Conservation (phyloP, 768 basidiomycete genomes). For the Hydnum rufescens region DNA sequence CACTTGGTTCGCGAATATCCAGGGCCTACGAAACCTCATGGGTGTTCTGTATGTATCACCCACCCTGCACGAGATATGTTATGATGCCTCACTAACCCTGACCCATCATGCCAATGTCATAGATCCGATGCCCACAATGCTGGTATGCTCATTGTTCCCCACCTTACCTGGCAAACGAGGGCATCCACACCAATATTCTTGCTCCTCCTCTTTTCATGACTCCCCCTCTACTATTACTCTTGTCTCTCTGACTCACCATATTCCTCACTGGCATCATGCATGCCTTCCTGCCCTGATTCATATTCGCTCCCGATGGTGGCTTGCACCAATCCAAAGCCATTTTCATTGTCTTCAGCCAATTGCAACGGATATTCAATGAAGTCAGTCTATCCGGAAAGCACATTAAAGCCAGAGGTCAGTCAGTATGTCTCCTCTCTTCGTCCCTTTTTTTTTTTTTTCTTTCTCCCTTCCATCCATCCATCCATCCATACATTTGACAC, state of each 20-base stretch:
- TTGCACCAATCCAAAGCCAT: constrained; percentile 1
- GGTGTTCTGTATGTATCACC: too few relatives aligned
- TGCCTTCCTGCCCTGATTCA: constrained; percentile 13
- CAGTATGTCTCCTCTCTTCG: neutral
- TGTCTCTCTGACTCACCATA: constrained; percentile 27
- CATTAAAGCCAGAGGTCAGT: constrained; percentile 32
- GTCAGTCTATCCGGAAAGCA: constrained; percentile 41
- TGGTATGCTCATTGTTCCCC: constrained; percentile 29
- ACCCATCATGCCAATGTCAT: constrained; percentile 30
- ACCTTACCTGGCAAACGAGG: constrained; percentile 34
- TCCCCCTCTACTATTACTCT: constrained; percentile 14
- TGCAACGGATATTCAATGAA: too few relatives aligned
- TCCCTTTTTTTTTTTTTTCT: neutral
- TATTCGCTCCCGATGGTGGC: too few relatives aligned
- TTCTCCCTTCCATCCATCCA: too few relatives aligned
- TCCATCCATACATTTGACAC: too few relatives aligned
- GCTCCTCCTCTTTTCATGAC: constrained; percentile 29
- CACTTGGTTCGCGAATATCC: constrained; percentile 74
- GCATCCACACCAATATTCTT: too few relatives aligned
- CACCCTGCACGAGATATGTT: too few relatives aligned
- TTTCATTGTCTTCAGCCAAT: constrained; percentile 13
- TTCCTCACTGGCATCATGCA: constrained; percentile 33
- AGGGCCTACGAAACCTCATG: too few relatives aligned
- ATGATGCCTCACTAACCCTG: constrained; percentile 4
- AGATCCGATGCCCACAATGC: too few relatives aligned